These are phyloP conservation scores for Rhynchospora tenuis DNA, from an alignment of 176 grass and related monocot genomes.

Conservation along the genomic window DNA sequence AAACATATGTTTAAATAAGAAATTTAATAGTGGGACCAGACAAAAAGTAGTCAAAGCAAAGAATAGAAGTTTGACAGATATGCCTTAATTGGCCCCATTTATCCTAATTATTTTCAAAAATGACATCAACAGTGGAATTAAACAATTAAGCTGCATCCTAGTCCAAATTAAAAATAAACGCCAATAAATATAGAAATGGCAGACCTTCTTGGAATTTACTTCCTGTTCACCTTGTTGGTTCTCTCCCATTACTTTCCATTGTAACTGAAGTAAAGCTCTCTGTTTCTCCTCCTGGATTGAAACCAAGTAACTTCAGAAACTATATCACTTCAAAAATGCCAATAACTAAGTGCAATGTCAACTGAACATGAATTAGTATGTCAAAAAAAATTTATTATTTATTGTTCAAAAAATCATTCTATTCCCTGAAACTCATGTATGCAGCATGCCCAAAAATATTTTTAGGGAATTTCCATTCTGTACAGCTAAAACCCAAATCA, in stretches of 20 bases:
- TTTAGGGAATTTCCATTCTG: background rate
- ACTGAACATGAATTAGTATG: background rate
- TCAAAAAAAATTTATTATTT: background rate
- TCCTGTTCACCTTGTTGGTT: slow-evolving; percentile 93
- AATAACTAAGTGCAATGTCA: background rate
- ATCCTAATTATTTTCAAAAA: background rate
- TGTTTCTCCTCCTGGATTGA: slow-evolving; percentile 91
- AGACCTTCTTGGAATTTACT: slow-evolving; percentile 92
- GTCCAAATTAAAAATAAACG: slow-evolving; percentile 5
- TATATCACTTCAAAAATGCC: slow-evolving; percentile 8
- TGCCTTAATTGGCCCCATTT: background rate
- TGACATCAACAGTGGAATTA: background rate
- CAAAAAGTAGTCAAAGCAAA: background rate
- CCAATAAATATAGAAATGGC: slow-evolving; percentile 21
- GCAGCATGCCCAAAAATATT: background rate
- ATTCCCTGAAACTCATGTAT: background rate
- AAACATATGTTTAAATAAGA: background rate
- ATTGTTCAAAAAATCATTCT: background rate
- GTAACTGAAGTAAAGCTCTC: slow-evolving; percentile 76
- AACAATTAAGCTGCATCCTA: background rate
- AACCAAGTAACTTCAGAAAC: slow-evolving; percentile 24
- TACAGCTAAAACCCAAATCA: background rate
- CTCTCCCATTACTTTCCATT: slow-evolving; percentile 99
- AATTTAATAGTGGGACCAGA: background rate
- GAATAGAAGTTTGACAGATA: background rate